phyloP scores from a whole-genome alignment of 768 basidiomycete genomes.

The Suillus subaureus region DNA sequence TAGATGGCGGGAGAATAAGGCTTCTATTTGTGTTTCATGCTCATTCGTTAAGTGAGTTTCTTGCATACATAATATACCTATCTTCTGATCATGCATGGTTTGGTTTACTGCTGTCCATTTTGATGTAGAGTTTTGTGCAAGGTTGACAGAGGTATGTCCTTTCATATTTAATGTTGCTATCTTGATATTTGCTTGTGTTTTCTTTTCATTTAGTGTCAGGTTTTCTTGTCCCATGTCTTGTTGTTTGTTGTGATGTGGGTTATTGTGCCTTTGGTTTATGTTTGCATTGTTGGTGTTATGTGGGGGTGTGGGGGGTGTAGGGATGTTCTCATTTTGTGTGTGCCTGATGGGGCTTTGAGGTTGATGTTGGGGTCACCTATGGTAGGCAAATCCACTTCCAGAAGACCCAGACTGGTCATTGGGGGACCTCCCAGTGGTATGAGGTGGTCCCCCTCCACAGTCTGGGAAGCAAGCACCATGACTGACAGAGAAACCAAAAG shows the following conservation, averaged over 20 bases:
- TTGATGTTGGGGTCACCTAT: neutral
- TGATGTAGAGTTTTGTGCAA: neutral
- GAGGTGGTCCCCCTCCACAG: neutral
- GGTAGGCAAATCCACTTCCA: neutral
- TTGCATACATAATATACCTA: slow-evolving; percentile 21
- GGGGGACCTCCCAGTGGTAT: neutral
- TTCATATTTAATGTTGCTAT: neutral
- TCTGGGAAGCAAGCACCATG: neutral
- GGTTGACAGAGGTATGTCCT: neutral
- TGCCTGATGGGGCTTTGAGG: neutral
- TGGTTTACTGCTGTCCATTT: slow-evolving; percentile 25
- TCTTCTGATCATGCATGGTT: slow-evolving; percentile 14
- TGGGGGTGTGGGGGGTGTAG: too few species aligned
- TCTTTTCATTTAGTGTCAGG: neutral
- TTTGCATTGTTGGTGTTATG: too few species aligned
- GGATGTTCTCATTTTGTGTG: too few species aligned
- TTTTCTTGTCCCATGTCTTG: neutral
- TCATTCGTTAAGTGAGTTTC: slow-evolving; percentile 23
- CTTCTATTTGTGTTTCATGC: too few species aligned
- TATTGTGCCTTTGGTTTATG: too few species aligned
- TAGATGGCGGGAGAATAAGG: too few species aligned
- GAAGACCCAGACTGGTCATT: neutral
- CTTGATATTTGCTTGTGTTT: neutral
- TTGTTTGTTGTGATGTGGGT: neutral
- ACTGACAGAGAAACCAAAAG: neutral